Percentiles rank a stretch among this genome's conserved stretches.
These are phyloP conservation scores for Aspergillus glaucus DNA, from an alignment of 2,329 filamentous ascomycete species.

Conservation along the genomic window DNA sequence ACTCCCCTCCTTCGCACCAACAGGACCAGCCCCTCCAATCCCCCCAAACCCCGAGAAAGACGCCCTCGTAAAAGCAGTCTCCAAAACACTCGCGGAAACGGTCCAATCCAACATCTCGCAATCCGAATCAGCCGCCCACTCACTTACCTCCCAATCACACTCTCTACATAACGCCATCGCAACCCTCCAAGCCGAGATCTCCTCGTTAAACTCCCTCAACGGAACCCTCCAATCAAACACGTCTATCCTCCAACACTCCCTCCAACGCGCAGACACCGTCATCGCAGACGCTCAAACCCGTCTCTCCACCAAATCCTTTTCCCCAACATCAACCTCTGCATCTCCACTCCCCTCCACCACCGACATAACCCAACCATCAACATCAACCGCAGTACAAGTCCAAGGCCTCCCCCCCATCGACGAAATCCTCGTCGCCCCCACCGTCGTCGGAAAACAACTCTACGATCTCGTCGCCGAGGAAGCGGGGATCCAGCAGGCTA, in stretches of 20 bases:
- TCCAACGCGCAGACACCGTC: slow-evolving; percentile 70
- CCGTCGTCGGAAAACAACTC: slow-evolving; percentile 84
- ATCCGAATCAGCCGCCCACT: slow-evolving; percentile 66
- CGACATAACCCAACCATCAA: background rate
- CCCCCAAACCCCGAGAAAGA: slow-evolving; percentile 96
- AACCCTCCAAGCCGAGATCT: slow-evolving; percentile 66
- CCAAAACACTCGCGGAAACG: slow-evolving; percentile 60
- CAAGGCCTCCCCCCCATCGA: slow-evolving; percentile 67
- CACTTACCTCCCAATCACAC: slow-evolving; percentile 69
- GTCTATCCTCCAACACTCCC: slow-evolving; percentile 66
- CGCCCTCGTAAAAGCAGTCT: slow-evolving; percentile 71
- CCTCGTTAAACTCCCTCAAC: slow-evolving; percentile 64
- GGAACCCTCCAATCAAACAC: slow-evolving; percentile 70
- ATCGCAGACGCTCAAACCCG: slow-evolving; percentile 67
- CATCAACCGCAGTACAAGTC: slow-evolving; percentile 22
- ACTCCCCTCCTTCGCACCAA: slow-evolving; percentile 41
- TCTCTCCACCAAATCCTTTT: slow-evolving; percentile 15
- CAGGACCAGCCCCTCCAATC: slow-evolving; percentile 67
- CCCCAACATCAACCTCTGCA: slow-evolving; percentile 8
- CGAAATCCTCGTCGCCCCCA: slow-evolving; percentile 86
- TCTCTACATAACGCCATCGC: slow-evolving; percentile 67
- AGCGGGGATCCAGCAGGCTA: slow-evolving; percentile 73
- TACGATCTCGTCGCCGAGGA: slow-evolving; percentile 88
- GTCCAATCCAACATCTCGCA: slow-evolving; percentile 64
- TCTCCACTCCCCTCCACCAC: too few relatives aligned